phyloP scores from a whole-genome alignment of 2,329 filamentous ascomycete species.

The Eutypella sp. region DNA sequence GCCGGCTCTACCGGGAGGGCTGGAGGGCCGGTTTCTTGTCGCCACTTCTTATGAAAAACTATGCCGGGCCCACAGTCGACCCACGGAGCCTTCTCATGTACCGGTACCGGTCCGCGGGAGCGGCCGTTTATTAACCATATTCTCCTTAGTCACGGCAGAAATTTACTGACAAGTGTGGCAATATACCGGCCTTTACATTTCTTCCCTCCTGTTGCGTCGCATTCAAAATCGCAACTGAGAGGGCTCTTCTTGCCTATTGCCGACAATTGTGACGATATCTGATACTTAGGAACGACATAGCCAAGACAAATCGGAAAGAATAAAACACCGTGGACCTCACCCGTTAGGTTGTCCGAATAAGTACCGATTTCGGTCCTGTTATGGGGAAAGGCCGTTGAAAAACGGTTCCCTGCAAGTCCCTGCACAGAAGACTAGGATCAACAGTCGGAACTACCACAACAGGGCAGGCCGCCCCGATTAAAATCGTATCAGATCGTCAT shows the following conservation, averaged over 20 bases:
- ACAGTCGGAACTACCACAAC: background rate
- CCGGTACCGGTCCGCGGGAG: background rate
- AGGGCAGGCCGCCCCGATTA: background rate
- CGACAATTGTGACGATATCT: conserved; percentile 1
- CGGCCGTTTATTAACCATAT: background rate
- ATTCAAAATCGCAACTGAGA: too few relatives aligned
- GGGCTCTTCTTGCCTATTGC: too few relatives aligned
- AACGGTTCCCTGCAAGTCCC: too few relatives aligned
- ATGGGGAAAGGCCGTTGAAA: conserved; percentile 8
- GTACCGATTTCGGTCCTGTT: conserved; percentile 12
- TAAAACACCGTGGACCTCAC: background rate
- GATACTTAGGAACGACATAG: background rate
- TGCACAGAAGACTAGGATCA: background rate
- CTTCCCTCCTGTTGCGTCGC: too few relatives aligned
- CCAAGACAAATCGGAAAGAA: conserved; percentile 1
- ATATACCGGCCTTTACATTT: background rate
- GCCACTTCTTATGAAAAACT: background rate
- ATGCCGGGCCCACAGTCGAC: background rate
- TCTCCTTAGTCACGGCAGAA: background rate
- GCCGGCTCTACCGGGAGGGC: background rate
- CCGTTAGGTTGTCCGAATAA: conserved; percentile 7
- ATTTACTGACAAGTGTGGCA: background rate
- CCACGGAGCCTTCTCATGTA: background rate
- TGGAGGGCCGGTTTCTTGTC: background rate
- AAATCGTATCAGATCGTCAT: background rate